Conservation (phyloP, 2,329 filamentous ascomycete species). For the Aspergillus phoenicis region DNA sequence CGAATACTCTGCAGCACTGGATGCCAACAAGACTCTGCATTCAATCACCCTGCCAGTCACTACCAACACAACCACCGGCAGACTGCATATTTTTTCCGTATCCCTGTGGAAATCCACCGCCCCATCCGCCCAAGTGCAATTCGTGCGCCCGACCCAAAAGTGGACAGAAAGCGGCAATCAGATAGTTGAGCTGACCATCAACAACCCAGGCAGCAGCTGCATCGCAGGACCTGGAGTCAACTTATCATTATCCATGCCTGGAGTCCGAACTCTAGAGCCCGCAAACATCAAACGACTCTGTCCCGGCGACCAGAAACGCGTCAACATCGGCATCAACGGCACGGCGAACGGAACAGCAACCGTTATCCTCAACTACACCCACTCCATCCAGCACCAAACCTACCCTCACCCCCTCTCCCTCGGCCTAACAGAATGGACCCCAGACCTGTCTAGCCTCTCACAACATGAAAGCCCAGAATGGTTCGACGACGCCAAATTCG, state of each 20-base stretch:
- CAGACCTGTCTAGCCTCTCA: background rate
- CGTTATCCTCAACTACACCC: background rate
- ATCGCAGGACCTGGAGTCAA: background rate
- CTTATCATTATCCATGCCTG: background rate
- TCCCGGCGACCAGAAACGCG: slow-evolving; percentile 3
- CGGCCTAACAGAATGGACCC: background rate
- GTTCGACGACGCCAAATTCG: slow-evolving; percentile 60
- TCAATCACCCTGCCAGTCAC: slow-evolving; percentile 1
- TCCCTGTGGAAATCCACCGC: background rate
- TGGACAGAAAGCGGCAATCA: slow-evolving; percentile 5
- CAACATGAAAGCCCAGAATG: slow-evolving; percentile 24
- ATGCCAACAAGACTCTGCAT: background rate
- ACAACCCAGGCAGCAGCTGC: background rate
- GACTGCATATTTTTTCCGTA: background rate
- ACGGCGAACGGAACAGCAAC: slow-evolving; percentile 4
- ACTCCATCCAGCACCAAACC: background rate
- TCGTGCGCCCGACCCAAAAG: slow-evolving; percentile 4
- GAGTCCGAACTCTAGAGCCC: background rate
- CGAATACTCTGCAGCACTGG: slow-evolving; percentile 1
- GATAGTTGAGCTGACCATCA: slow-evolving; percentile 1
- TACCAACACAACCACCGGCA: background rate
- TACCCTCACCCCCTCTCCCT: background rate
- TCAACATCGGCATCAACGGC: background rate
- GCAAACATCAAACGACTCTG: slow-evolving; percentile 3
- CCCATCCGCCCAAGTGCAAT: background rate